Evolutionary conservation across 768 basidiomycete genomes (phyloP).

Genomic region (Hysterangium stoloniferum): DNA sequence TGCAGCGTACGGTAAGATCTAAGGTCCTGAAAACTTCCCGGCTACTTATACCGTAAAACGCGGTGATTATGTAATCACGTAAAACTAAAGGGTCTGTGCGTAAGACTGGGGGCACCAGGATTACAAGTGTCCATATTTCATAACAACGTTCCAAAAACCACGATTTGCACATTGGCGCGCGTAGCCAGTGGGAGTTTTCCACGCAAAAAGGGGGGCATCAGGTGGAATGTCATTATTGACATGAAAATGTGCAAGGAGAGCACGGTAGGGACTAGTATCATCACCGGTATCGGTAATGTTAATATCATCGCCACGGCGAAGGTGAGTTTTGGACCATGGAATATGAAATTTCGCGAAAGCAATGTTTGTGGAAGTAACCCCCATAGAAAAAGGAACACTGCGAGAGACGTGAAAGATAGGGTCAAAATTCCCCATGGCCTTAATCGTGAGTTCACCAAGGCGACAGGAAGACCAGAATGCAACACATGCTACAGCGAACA

Average conservation of each 20-base stretch:
- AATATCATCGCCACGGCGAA: not conserved
- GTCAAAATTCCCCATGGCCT: not conserved
- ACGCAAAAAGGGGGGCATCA: not conserved
- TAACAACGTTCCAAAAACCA: conserved; percentile 22
- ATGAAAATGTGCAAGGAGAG: not conserved
- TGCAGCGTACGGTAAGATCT: too few relatives aligned
- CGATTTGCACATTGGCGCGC: not conserved
- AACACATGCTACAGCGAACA: conserved; percentile 23
- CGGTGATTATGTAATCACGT: too few relatives aligned
- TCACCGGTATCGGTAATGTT: not conserved
- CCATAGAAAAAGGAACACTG: not conserved
- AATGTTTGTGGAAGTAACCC: not conserved
- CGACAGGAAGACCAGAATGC: not conserved
- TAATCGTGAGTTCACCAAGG: not conserved
- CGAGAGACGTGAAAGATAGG: not conserved
- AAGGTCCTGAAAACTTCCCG: too few relatives aligned
- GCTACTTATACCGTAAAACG: too few relatives aligned
- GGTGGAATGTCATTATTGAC: not conserved
- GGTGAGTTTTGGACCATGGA: not conserved
- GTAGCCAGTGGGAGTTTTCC: not conserved
- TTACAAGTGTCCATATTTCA: too few relatives aligned
- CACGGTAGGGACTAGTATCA: not conserved
- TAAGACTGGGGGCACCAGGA: too few relatives aligned
- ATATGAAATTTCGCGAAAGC: not conserved
- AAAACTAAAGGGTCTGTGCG: too few relatives aligned